These are phyloP conservation scores for Ophiocordyceps camponoti-floridani DNA, from an alignment of 2,329 filamentous ascomycete genomes.

Conservation along the genomic window DNA sequence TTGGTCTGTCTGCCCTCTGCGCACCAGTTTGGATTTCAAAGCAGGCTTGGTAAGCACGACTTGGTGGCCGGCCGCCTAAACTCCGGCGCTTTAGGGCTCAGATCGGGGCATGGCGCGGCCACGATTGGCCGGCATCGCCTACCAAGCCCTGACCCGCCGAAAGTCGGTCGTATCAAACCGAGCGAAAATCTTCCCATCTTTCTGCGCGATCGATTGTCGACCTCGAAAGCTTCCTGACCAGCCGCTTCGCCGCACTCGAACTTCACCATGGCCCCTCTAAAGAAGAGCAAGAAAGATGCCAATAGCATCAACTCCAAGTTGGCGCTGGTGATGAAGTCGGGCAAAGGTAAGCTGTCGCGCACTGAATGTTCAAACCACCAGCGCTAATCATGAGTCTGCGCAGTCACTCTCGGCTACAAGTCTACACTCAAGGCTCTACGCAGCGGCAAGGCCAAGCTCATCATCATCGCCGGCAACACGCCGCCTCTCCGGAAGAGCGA, in stretches of 20 bases:
- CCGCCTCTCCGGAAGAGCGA: conserved; percentile 95
- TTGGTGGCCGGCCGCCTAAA: conserved; percentile 17
- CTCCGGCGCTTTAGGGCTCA: conserved; percentile 22
- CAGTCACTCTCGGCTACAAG: conserved; percentile 24
- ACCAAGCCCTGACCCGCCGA: conserved; percentile 7
- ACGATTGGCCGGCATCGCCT: conserved; percentile 11
- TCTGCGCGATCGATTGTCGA: neutral
- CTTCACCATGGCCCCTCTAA: conserved; percentile 47
- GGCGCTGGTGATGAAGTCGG: conserved; percentile 45
- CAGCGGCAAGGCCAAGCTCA: conserved; percentile 94
- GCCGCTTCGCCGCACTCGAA: conserved; percentile 10
- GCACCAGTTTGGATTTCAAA: conserved; percentile 34
- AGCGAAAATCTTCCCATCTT: conserved; percentile 2
- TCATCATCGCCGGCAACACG: conserved; percentile 87
- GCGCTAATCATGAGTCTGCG: neutral
- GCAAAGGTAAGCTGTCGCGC: conserved; percentile 46
- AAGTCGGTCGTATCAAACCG: neutral
- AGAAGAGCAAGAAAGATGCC: conserved; percentile 77
- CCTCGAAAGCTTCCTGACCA: conserved; percentile 7
- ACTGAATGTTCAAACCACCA: neutral
- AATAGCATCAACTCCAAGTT: conserved; percentile 47
- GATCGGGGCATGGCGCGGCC: neutral
- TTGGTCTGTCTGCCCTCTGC: conserved; percentile 10
- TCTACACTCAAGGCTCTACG: conserved; percentile 64
- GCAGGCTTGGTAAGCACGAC: conserved; percentile 17